Evolutionary conservation across 73 alveolate species (phyloP).

Genomic region (Paramecium pentaurelia): DNA sequence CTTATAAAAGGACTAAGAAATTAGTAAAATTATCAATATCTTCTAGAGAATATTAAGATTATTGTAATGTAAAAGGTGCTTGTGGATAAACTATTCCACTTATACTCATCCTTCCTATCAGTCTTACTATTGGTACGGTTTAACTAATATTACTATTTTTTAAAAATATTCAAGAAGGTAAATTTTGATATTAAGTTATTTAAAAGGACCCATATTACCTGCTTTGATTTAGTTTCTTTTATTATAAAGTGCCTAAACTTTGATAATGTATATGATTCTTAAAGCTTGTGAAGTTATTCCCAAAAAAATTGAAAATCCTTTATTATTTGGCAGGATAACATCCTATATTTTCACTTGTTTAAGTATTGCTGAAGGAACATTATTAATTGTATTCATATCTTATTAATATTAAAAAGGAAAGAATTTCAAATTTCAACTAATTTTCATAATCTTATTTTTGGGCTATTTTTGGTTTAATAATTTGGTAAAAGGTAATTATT

Average conservation of each 20-base stretch:
- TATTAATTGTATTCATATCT: neutral
- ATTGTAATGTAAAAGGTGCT: slow-evolving; percentile 39
- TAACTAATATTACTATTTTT: neutral
- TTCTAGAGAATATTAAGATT: slow-evolving; percentile 12
- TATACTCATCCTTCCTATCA: neutral
- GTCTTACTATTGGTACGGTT: neutral
- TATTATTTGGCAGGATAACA: slow-evolving; percentile 8
- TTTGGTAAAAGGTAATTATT: slow-evolving; percentile 4
- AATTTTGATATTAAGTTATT: neutral
- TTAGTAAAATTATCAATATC: neutral
- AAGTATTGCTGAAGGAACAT: neutral
- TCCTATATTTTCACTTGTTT: slow-evolving; percentile 9
- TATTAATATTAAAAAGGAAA: neutral
- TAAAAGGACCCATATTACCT: neutral
- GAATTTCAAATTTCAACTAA: neutral
- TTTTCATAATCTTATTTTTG: slow-evolving; percentile 16
- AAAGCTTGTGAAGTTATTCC: slow-evolving; percentile 34
- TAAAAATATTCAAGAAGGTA: neutral
- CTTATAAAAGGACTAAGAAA: neutral
- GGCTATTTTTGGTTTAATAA: neutral
- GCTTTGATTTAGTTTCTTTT: neutral
- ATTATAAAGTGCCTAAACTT: neutral
- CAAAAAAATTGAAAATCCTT: slow-evolving; percentile 7
- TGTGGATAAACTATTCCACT: slow-evolving; percentile 24
- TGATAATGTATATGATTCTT: neutral